Evolutionary conservation across 148 eudicot genomes (phyloP), one percentile per base, ranked within the genome.

Genomic region (Fagopyrum esculentum): DNA sequence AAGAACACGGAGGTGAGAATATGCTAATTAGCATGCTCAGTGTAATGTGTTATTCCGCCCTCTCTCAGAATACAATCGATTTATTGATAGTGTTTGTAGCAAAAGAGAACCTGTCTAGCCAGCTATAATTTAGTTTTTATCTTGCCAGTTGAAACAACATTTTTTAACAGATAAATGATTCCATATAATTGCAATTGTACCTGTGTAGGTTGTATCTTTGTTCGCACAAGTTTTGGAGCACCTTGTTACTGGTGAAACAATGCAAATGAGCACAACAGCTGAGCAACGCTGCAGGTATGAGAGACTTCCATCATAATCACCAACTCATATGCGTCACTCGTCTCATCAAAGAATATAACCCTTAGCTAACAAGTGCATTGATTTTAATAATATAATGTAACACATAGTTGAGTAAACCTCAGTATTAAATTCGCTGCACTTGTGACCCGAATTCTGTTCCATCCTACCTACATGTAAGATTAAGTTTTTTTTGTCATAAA

Each of bases 191-290:
- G 9, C 46, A 71, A 45, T 30, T 73, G 10, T 76, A 16, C 22
- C 15, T 71, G 30, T 81, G 76, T 78, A 94, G 97, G 98, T 91
- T 83, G 98, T 94, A 57, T 81, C 98, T 30, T 84, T 94, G 71
- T 64, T 94, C 71, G 98, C 98, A 45, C 85, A 83, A 76, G 97
- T 85, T 47, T 96, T 94, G 71, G 93, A 90, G 79, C 95, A 94
- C 87, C 98, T 94, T 78, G 98, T 94, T 77, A 91, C 90, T 43
- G 98, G 98, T 30, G 98, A 94, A 80, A 94, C 98, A 72, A 94
- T 94, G 98, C 98, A 94, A 84, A 91, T 94, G 95, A 88, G 89
- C 15, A 81, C 90, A 15, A 76, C 98, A 77, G 83, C 90, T 76
- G 98, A 91, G 69, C 89, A 91, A 80, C 91, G 96, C 71, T 83